These are phyloP conservation scores for Neurospora sp. DNA, from an alignment of 495 filamentous ascomycete species.

Conservation along the genomic window DNA sequence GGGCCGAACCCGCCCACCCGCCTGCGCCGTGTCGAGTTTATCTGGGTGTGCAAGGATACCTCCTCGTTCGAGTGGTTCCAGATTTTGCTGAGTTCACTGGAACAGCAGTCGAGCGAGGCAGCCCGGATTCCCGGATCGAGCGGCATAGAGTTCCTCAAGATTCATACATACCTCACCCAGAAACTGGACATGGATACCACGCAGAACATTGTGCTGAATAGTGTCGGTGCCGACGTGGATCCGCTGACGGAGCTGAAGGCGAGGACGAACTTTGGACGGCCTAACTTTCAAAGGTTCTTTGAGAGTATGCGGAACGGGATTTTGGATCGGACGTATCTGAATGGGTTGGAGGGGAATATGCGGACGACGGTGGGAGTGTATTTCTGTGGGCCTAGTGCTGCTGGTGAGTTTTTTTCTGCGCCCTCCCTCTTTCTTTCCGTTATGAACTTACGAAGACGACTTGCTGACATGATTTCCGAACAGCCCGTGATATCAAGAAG, in stretches of 20 bases:
- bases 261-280: conserved; percentile 90
- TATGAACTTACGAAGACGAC: background rate
- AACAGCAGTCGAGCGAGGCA: conserved; percentile 64
- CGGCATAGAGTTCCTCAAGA: conserved; percentile 82
- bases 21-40: conserved; percentile 92
- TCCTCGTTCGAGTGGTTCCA: conserved; percentile 99
- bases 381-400: conserved; percentile 67
- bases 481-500: conserved; percentile 74
- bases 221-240: conserved; percentile 75
- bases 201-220: conserved; percentile 94
- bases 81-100: conserved; percentile 81
- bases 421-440: too few relatives aligned
- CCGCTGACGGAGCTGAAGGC: conserved; percentile 84
- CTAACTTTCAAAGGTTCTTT: conserved; percentile 80
- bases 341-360: conserved; percentile 60
- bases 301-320: conserved; percentile 81
- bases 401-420: conserved; percentile 27
- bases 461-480: conserved; percentile 25
- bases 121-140: conserved; percentile 51
- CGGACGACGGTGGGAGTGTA: conserved; percentile 90
- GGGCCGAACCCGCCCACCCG: conserved; percentile 76
- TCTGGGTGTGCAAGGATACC: conserved; percentile 97
- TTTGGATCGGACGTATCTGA: conserved; percentile 71
- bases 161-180: conserved; percentile 97
- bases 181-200: conserved; percentile 82